Percentiles rank a stretch among this genome's conserved stretches.
phyloP scores from a whole-genome alignment of 1,284 basidiomycete genomes.

The Pseudozyma pruni region DNA sequence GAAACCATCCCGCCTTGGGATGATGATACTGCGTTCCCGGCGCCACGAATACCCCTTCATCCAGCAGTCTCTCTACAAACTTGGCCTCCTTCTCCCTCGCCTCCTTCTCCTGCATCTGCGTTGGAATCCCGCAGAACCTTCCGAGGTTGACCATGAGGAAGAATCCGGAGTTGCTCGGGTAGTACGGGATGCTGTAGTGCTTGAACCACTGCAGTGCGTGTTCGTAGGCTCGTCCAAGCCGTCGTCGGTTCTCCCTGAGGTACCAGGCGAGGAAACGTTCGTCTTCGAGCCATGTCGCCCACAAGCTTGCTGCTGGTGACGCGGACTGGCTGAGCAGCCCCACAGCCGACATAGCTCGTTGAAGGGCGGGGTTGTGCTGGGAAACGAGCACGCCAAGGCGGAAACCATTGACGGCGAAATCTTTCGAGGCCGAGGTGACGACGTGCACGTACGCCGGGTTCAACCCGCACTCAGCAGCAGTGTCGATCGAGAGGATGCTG shows the following conservation, averaged over 20 bases:
- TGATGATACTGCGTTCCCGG: constrained; percentile 57
- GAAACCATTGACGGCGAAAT: constrained; percentile 61
- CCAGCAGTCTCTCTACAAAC: constrained; percentile 31
- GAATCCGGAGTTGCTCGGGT: constrained; percentile 46
- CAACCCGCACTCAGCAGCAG: constrained; percentile 27
- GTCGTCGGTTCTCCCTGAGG: constrained; percentile 44
- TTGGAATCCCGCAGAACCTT: constrained; percentile 7
- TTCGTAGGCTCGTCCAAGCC: constrained; percentile 33
- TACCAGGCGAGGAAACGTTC: constrained; percentile 46
- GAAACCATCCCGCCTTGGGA: constrained; percentile 45
- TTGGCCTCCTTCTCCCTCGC: constrained; percentile 23
- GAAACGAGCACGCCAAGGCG: constrained; percentile 50
- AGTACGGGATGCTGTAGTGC: constrained; percentile 39
- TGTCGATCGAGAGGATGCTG: constrained; percentile 53
- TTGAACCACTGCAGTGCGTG: constrained; percentile 26
- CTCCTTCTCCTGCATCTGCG: background rate
- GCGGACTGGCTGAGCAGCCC: constrained; percentile 39
- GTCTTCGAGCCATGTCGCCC: constrained; percentile 43
- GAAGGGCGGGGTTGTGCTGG: constrained; percentile 50
- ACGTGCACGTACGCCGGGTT: constrained; percentile 47
- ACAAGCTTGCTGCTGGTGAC: constrained; percentile 39
- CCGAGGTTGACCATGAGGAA: constrained; percentile 51
- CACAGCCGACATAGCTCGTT: constrained; percentile 30
- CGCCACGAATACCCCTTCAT: constrained; percentile 37
- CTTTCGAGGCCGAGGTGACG: constrained; percentile 54